Evolutionary conservation across 2,329 filamentous ascomycete species (phyloP), one percentile per base, ranked within the genome.

Genomic region (Ambrosiella beaveri): DNA sequence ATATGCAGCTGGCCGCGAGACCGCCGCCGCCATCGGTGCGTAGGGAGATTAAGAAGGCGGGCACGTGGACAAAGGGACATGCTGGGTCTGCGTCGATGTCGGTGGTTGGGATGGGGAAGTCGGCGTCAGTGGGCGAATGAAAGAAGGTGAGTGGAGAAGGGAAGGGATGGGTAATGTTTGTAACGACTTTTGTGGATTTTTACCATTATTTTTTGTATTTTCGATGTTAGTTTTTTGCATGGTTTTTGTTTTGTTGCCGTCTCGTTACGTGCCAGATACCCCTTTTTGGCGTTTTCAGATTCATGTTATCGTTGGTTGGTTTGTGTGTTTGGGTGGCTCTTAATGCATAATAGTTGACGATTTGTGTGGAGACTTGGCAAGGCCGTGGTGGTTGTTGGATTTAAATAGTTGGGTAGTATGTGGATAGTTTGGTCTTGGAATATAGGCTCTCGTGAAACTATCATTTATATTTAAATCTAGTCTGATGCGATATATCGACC

Each of bases 1-100:
- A 84, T 64, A 85, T 85, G 78, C 75, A 79, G 65, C 75, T 81
- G 52, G 81, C 80, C 6, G 78, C 70, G 15, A 65, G 68, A 35
- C 68, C 70, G 15, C 53, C 39, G 41, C 35, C 57, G 1, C 40
- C 53, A 11, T 40, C 35, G 1, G 49, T 41, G 7, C 49, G 45
- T 27, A 27, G 27, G 49, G 36, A 56, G n/a, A 39, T 41, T 3
- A 40, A 54, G 8, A 45, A 36, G 15, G 35, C 54, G 7, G 40
- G n/a, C 19, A 45, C 54, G 4, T 59, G 58, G 58, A 13, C 58
- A 13, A 54, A 53, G 35, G n/a, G 47, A 39, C 58, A 59, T 40
- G 54, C 54, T 6, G 35, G 54, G 11, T 59, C 58, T 12, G 58
- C 54, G 4, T 59, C 58, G 3, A 50, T 59, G 37, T 59, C 58